Evolutionary conservation across 31 red algal genomes (phyloP).

Genomic region (Asparagopsis taxiformis): DNA sequence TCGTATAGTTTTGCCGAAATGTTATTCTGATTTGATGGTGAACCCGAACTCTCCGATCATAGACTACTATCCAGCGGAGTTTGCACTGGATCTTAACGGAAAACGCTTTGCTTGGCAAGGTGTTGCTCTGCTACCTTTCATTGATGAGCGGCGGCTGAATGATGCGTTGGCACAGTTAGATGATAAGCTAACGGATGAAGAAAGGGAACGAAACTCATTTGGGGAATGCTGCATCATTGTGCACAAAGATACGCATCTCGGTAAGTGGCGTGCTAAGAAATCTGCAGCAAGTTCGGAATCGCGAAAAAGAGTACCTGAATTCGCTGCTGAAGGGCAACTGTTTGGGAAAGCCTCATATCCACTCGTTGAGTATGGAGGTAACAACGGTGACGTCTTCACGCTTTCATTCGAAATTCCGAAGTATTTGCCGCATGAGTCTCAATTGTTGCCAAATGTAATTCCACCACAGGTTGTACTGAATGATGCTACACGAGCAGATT

Average conservation of each 20-base stretch:
- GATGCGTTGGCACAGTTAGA: slow-evolving; percentile 30
- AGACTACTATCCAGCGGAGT: slow-evolving; percentile 94
- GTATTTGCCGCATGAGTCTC: slow-evolving; percentile 26
- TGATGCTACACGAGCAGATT: slow-evolving; percentile 14
- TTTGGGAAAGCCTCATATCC: slow-evolving; percentile 48
- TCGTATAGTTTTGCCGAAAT: slow-evolving; percentile 67
- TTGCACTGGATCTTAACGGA: slow-evolving; percentile 91
- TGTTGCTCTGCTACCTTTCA: slow-evolving; percentile 91
- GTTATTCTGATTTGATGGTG: slow-evolving; percentile 73
- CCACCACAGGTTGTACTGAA: background rate
- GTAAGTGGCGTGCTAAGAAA: slow-evolving; percentile 7
- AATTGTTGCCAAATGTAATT: slow-evolving; percentile 18
- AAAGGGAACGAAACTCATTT: slow-evolving; percentile 52
- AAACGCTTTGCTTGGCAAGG: slow-evolving; percentile 97
- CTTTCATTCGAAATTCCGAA: slow-evolving; percentile 48
- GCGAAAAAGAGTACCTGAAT: slow-evolving; percentile 9
- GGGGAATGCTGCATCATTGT: slow-evolving; percentile 56
- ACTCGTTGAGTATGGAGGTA: slow-evolving; percentile 6
- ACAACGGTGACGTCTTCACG: slow-evolving; percentile 15
- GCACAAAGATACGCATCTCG: slow-evolving; percentile 38
- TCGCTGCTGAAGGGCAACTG: slow-evolving; percentile 28
- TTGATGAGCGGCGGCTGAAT: slow-evolving; percentile 82
- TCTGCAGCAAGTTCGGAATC: background rate
- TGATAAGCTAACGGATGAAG: slow-evolving; percentile 44
- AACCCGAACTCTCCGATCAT: slow-evolving; percentile 77